phyloP scores from a whole-genome alignment of 495 filamentous ascomycete species.

The Podospora pseudoanserina region DNA sequence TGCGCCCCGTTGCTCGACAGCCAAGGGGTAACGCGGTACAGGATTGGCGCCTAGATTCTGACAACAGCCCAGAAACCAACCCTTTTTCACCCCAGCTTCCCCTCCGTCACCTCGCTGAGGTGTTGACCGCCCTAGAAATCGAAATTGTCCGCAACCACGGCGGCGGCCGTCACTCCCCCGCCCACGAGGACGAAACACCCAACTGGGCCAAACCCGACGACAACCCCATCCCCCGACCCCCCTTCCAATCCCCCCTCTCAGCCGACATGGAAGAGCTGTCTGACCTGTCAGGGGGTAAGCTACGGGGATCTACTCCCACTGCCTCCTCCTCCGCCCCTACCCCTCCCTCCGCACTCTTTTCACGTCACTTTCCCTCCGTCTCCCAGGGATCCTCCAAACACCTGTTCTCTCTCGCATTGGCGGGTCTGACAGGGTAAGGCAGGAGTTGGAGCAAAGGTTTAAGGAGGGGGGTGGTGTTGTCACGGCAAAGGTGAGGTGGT shows the following conservation, averaged over 20 bases:
- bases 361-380: conserved; percentile 59
- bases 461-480: conserved; percentile 54
- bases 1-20: conserved; percentile 60
- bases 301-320: conserved; percentile 53
- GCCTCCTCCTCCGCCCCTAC: conserved; percentile 59
- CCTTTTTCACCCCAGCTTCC: background rate
- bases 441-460: conserved; percentile 53
- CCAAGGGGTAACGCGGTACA: conserved; percentile 55
- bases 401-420: conserved; percentile 59
- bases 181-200: conserved; percentile 22
- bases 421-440: conserved; percentile 48
- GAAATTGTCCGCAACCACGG: conserved; percentile 54
- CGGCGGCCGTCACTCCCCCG: conserved; percentile 43
- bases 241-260: conserved; percentile 5
- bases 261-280: conserved; percentile 4
- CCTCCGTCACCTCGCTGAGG: background rate
- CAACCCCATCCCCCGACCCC: background rate
- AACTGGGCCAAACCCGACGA: conserved; percentile 32
- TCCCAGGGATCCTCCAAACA: conserved; percentile 62
- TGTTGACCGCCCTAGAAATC: conserved; percentile 39
- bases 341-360: conserved; percentile 63
- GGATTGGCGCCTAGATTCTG: conserved; percentile 59
- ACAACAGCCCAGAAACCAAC: conserved; percentile 27
- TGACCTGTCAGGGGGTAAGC: conserved; percentile 24
- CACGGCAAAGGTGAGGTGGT: conserved; percentile 60